These are phyloP conservation scores for Melocanna baccifera DNA, from an alignment of 176 grass and related monocot genomes.

Conservation along the genomic window DNA sequence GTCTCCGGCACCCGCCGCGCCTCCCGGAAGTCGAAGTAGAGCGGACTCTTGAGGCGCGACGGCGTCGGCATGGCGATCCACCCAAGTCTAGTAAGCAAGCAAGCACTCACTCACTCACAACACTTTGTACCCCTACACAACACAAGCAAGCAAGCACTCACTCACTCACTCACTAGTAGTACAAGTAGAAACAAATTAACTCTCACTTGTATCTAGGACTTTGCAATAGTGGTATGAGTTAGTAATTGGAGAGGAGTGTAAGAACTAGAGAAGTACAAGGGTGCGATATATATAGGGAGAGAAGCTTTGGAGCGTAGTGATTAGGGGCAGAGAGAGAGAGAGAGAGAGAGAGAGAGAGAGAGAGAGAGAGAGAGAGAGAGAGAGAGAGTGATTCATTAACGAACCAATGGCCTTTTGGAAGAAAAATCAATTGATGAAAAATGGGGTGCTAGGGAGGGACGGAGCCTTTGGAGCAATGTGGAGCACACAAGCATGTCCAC, in stretches of 20 bases:
- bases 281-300: slow-evolving; percentile 41
- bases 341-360: neutral
- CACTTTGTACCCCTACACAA: neutral
- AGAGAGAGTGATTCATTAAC: neutral
- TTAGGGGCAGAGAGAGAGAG: neutral
- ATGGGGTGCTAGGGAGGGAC: neutral
- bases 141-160: neutral
- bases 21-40: slow-evolving; percentile 42
- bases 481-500: slow-evolving; percentile 33
- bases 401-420: neutral
- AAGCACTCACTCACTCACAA: neutral
- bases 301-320: slow-evolving; percentile 40
- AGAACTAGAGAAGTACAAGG: slow-evolving; percentile 39
- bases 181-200: neutral
- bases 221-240: slow-evolving; percentile 16
- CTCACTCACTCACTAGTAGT: neutral
- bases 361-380: neutral
- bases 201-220: neutral
- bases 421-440: neutral
- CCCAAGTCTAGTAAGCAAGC: neutral
- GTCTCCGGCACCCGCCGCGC: slow-evolving; percentile 70
- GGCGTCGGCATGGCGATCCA: slow-evolving; percentile 46
- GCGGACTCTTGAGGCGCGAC: slow-evolving; percentile 48
- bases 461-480: slow-evolving; percentile 37
- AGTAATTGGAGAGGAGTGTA: slow-evolving; percentile 26